phyloP scores from a whole-genome alignment of 805 yeast species.

The Saccharomyces paradoxus region DNA sequence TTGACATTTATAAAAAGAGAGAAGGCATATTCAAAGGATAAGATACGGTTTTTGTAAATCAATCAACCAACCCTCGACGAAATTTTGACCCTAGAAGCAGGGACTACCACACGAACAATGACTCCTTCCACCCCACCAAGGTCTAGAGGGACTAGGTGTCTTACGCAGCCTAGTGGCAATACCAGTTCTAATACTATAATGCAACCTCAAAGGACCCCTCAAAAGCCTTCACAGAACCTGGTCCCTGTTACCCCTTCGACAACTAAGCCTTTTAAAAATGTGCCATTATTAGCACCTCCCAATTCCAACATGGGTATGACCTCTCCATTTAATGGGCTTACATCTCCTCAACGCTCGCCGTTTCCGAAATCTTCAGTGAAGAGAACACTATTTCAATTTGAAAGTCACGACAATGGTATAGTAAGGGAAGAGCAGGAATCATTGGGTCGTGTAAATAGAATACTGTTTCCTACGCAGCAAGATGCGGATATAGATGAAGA shows the following conservation, averaged over 20 bases:
- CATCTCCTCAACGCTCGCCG: constrained; percentile 30
- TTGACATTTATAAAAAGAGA: background rate
- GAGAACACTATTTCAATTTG: constrained; percentile 8
- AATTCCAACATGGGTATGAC: background rate
- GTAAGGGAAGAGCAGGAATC: background rate
- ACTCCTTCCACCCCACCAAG: constrained; percentile 31
- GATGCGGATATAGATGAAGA: constrained; percentile 5
- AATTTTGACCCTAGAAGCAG: background rate
- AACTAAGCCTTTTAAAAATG: constrained; percentile 9
- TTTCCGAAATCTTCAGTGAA: constrained; percentile 11
- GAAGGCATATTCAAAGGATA: background rate
- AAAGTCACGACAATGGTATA: constrained; percentile 4
- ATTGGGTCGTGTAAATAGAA: constrained; percentile 17
- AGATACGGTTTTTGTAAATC: background rate
- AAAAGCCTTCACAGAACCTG: constrained; percentile 1
- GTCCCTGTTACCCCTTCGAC: constrained; percentile 25
- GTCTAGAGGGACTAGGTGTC: constrained; percentile 11
- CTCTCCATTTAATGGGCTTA: constrained; percentile 20
- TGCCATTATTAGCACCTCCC: constrained; percentile 14
- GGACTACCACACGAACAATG: constrained; percentile 7
- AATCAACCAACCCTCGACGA: background rate
- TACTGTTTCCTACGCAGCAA: constrained; percentile 17
- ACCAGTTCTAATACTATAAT: background rate
- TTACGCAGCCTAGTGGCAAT: background rate
- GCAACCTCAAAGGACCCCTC: constrained; percentile 6